phyloP scores from a whole-genome alignment of 495 filamentous ascomycete species.

The Lasiosphaeria miniovina region DNA sequence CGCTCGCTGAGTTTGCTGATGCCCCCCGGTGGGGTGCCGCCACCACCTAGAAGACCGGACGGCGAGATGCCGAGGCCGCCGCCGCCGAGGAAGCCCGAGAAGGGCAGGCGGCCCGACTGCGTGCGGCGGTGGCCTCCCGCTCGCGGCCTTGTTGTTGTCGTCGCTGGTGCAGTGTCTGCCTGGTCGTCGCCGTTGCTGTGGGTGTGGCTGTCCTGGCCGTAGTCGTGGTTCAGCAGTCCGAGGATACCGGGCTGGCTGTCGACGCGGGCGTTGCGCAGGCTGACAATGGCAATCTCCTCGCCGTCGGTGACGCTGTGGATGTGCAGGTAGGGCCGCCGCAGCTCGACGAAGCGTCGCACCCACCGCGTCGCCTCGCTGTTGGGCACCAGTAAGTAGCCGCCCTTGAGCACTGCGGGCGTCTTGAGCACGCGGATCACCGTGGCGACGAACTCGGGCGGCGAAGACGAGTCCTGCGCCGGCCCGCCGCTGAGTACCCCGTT shows the following conservation, averaged over 20 bases:
- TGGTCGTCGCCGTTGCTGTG: neutral
- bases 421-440: slow-evolving; percentile 70
- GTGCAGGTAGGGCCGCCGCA: slow-evolving; percentile 89
- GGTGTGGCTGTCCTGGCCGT: slow-evolving; percentile 1
- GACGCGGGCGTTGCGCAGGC: slow-evolving; percentile 76
- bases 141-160: neutral
- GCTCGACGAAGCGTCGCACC: slow-evolving; percentile 88
- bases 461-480: neutral
- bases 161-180: no score
- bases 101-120: slow-evolving; percentile 15
- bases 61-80: neutral
- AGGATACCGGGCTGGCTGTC: slow-evolving; percentile 87
- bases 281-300: slow-evolving; percentile 86
- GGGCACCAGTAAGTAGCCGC: slow-evolving; percentile 79
- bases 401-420: slow-evolving; percentile 71
- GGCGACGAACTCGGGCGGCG: slow-evolving; percentile 57
- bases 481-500: slow-evolving; percentile 50
- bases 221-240: slow-evolving; percentile 56
- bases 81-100: slow-evolving; percentile 14
- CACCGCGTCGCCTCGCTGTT: slow-evolving; percentile 71
- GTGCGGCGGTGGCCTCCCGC: slow-evolving; percentile 10
- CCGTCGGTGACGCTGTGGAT: slow-evolving; percentile 78
- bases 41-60: neutral
- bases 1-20: slow-evolving; percentile 46
- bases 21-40: slow-evolving; percentile 18